These are phyloP conservation scores for Scheffersomyces insectosa DNA, from an alignment of 1,139 yeast genomes.

Conservation along the genomic window DNA sequence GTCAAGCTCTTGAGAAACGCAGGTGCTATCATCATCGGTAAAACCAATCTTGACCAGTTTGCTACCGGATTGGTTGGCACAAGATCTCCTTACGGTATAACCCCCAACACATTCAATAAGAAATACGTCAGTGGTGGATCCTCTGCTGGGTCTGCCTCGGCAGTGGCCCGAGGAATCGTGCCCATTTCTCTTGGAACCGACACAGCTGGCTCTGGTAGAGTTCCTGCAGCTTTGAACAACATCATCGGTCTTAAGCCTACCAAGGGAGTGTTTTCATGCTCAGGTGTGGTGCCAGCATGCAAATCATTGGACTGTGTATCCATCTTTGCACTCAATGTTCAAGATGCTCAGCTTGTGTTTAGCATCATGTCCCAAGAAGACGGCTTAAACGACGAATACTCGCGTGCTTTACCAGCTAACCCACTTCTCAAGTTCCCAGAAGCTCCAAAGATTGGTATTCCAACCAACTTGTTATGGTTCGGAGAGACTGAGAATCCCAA, in stretches of 20 bases:
- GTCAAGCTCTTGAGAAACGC: conserved; percentile 70
- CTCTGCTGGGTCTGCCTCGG: conserved; percentile 92
- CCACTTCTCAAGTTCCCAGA: conserved; percentile 61
- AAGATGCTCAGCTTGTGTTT: conserved; percentile 81
- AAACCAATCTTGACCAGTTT: conserved; percentile 92
- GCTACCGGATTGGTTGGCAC: conserved; percentile 97
- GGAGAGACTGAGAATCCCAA: conserved; percentile 78
- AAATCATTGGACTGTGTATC: conserved; percentile 92
- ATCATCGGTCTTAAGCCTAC: conserved; percentile 91
- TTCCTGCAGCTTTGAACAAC: conserved; percentile 95
- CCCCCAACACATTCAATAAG: conserved; percentile 73
- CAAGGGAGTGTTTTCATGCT: conserved; percentile 78
- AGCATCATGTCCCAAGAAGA: conserved; percentile 73
- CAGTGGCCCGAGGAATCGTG: conserved; percentile 84
- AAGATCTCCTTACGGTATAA: conserved; percentile 89
- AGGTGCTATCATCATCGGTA: conserved; percentile 90
- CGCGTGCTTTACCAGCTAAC: conserved; percentile 68
- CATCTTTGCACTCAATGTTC: conserved; percentile 70
- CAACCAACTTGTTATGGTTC: conserved; percentile 70
- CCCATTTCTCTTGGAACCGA: conserved; percentile 92
- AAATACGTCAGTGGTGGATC: conserved; percentile 92
- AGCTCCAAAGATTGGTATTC: conserved; percentile 73
- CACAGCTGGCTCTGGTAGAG: conserved; percentile 98
- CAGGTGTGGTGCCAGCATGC: conserved; percentile 97
- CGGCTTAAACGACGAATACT: conserved; percentile 71